Percentiles rank a stretch among this genome's conserved stretches.
Conservation (phyloP, 768 basidiomycete species). For the Tremella yokohamensis region DNA sequence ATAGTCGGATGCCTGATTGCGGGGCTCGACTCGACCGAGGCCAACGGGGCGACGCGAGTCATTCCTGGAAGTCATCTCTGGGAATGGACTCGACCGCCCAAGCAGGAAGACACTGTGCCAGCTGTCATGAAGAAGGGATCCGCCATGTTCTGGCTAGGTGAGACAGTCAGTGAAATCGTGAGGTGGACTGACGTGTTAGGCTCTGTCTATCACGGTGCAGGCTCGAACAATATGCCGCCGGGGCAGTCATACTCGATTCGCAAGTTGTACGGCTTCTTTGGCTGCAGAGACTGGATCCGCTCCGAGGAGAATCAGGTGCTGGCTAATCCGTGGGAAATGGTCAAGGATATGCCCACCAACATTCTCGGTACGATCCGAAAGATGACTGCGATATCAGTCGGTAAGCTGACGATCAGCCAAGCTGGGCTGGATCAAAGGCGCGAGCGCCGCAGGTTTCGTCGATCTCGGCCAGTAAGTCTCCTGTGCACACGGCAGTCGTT, state of each 20-base stretch:
- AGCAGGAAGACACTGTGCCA: background rate
- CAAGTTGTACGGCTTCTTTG: constrained; percentile 5
- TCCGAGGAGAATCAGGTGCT: constrained; percentile 1
- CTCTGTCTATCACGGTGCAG: background rate
- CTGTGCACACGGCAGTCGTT: background rate
- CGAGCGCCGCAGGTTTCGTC: background rate
- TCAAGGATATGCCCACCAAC: background rate
- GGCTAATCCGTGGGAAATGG: background rate
- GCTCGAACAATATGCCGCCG: background rate
- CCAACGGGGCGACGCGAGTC: constrained; percentile 2
- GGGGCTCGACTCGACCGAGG: constrained; percentile 2
- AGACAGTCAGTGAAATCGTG: background rate
- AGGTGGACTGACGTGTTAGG: too few species aligned
- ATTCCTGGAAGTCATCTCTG: background rate
- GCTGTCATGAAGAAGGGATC: constrained; percentile 1
- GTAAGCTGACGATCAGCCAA: background rate
- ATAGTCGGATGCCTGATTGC: background rate
- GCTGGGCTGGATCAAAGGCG: constrained; percentile 1
- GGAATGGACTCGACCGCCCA: background rate
- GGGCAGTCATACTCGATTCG: background rate
- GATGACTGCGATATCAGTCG: background rate
- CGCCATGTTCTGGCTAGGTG: constrained; percentile 1
- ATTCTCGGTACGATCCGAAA: background rate
- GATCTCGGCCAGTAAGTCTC: background rate
- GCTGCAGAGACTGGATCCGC: constrained; percentile 2